Base-by-base conservation (phyloP, 2,329 filamentous ascomycete species). In the Akanthomyces dipterigenus region DNA sequence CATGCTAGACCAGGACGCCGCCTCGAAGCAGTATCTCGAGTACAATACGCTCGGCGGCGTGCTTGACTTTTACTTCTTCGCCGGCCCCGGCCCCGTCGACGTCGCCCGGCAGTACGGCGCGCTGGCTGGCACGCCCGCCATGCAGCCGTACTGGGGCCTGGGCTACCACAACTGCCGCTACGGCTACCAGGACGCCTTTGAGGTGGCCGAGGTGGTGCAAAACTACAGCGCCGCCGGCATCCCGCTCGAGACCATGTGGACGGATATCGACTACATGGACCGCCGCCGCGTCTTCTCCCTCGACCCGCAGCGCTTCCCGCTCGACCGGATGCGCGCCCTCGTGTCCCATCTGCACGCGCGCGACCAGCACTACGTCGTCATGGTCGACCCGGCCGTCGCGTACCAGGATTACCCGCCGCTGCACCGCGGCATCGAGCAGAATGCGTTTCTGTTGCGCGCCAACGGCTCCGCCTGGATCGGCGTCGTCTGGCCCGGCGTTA, bases 91-190 rank as follows among this genome's bases (percentile, higher is more conserved):
- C 0, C 87, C 87, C 62, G 78, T 82, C 9, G 82, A 87, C 16
- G 86, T 92, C 26, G 89, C 85, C 16, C 85, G 84, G 70, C 81
- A 88, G 45, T 95, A 93, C 70, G 86, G 90, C 65, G 73, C 76
- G 60, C 82, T 87, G 2, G 78, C 88, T 58, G 90, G 90, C 0
- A 76, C 90, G 6, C 90, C 90, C 1, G 86, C 86, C 0, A 87
- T 93, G 84, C 88, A 93, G 69, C 87, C 90, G 66, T 95, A 95
- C 75, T 93, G 85, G 80, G 86, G 87, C 0, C 85, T 96, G 63
- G 91, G 91, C 0, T 93, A 82, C 70, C 91, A 96, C 65, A 90
- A 96, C 71, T 93, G 90, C 67, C 67, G 70, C 57, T 72, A 90
- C 86, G 91, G 90, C 1, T 95, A 95, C 71, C 50, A 26, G 34